These are phyloP conservation scores for Talaromyces nanjingensis DNA, from an alignment of 495 filamentous ascomycete species.

Conservation along the genomic window DNA sequence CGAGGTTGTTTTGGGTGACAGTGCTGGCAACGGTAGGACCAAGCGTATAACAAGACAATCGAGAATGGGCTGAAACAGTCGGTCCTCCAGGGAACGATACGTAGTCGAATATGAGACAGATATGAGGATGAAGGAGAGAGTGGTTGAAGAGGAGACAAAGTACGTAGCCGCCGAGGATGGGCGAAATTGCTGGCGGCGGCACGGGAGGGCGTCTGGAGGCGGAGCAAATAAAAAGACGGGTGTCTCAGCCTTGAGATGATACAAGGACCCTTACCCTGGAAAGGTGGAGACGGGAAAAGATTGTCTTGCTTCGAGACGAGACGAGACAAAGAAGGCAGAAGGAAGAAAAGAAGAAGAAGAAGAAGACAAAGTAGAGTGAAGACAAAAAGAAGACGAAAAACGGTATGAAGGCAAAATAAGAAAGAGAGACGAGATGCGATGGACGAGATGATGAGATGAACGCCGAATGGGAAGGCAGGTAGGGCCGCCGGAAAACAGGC, in stretches of 20 bases:
- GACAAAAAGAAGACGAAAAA: constrained; percentile 6
- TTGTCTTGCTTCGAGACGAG: not conserved
- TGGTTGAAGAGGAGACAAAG: constrained; percentile 17
- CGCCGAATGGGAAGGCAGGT: not conserved
- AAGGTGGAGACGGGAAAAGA: constrained; percentile 4
- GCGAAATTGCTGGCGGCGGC: constrained; percentile 7
- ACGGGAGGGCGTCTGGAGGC: constrained; percentile 5
- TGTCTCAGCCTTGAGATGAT: constrained; percentile 7
- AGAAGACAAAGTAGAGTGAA: constrained; percentile 16
- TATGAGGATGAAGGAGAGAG: constrained; percentile 12
- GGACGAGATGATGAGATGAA: not conserved
- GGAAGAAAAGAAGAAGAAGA: constrained; percentile 11
- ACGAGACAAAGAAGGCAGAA: constrained; percentile 7
- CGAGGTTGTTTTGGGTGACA: not conserved
- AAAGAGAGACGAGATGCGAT: not conserved
- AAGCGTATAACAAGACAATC: constrained; percentile 1
- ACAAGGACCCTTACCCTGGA: constrained; percentile 4
- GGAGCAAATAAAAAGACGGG: constrained; percentile 8
- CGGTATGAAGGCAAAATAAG: not conserved
- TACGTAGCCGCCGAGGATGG: constrained; percentile 4
- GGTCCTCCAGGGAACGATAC: constrained; percentile 37
- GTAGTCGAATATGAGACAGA: constrained; percentile 1
- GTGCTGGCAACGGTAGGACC: constrained; percentile 1
- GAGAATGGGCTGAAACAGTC: constrained; percentile 17
- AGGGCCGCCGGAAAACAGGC: not conserved